phyloP scores from a whole-genome alignment of 2,329 filamentous ascomycete genomes.

The Pseudogymnoascus sp. region DNA sequence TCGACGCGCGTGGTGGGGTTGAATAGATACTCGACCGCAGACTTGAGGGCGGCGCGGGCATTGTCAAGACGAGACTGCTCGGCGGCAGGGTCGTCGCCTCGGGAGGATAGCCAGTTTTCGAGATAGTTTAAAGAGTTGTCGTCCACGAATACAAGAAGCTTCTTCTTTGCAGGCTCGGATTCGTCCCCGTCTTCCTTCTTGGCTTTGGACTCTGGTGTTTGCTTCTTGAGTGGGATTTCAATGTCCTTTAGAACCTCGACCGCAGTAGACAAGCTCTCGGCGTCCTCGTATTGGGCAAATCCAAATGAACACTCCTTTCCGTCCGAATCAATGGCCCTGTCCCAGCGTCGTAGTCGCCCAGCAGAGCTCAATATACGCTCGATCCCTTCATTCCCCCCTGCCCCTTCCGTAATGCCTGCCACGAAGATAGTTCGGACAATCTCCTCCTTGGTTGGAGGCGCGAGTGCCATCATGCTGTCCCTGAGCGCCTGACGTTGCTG shows the following conservation, averaged over 20 bases:
- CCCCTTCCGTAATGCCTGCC: conserved; percentile 71
- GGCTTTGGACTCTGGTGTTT: conserved; percentile 40
- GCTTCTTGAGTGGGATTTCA: conserved; percentile 71
- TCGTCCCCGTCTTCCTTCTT: conserved; percentile 37
- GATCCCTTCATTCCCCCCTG: conserved; percentile 67
- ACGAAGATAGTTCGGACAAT: conserved; percentile 87
- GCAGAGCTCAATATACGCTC: conserved; percentile 71
- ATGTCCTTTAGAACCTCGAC: conserved; percentile 78
- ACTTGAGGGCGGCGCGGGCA: conserved; percentile 59
- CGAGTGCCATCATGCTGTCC: conserved; percentile 61
- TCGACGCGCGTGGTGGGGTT: conserved; percentile 49
- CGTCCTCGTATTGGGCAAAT: conserved; percentile 91
- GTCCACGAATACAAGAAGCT: conserved; percentile 68
- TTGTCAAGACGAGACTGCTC: conserved; percentile 61
- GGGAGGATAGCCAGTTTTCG: conserved; percentile 66
- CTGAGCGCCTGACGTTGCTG: conserved; percentile 58
- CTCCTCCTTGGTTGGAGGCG: conserved; percentile 82
- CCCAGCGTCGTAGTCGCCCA: conserved; percentile 77
- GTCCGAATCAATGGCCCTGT: conserved; percentile 63
- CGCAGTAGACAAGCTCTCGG: conserved; percentile 76
- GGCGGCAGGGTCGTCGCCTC: conserved; percentile 52
- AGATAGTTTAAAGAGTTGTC: conserved; percentile 75
- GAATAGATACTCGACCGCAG: conserved; percentile 62
- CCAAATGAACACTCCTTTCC: conserved; percentile 82
- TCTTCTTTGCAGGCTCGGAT: conserved; percentile 50